A percentile compares a stretch with the other conserved stretches of the same genome.
phyloP scores from a whole-genome alignment of 2,329 filamentous ascomycete genomes.

The Ambrosiella xylebori region DNA sequence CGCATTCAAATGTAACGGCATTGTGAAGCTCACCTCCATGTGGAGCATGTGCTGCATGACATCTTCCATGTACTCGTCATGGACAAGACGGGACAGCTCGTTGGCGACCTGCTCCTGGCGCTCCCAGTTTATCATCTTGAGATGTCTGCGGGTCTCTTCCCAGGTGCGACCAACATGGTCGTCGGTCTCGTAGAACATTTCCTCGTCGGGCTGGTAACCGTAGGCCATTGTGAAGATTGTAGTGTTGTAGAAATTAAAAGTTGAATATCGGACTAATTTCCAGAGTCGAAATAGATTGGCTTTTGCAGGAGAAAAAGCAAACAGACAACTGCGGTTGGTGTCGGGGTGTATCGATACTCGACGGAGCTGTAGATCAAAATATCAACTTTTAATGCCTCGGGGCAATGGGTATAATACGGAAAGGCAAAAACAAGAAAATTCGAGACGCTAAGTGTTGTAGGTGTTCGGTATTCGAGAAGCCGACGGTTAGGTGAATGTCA shows the following conservation, averaged over 20 bases:
- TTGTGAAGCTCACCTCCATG: slow-evolving; percentile 56
- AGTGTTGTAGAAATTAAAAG: background rate
- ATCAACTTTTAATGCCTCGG: background rate
- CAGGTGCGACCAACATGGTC: slow-evolving; percentile 35
- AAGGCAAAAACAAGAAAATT: slow-evolving; percentile 1
- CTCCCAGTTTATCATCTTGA: slow-evolving; percentile 62
- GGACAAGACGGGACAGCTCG: slow-evolving; percentile 69
- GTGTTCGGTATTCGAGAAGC: background rate
- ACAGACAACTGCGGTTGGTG: background rate
- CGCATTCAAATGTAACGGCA: background rate
- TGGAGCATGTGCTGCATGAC: slow-evolving; percentile 84
- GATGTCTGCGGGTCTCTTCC: slow-evolving; percentile 55
- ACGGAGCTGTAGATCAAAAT: no score
- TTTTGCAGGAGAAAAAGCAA: background rate
- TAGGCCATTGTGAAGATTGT: slow-evolving; percentile 26
- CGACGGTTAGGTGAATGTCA: background rate
- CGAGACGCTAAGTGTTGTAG: background rate
- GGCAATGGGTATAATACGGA: slow-evolving; percentile 9
- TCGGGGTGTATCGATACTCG: background rate
- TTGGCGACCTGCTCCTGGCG: slow-evolving; percentile 77
- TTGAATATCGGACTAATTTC: background rate
- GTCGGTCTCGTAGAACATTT: slow-evolving; percentile 35
- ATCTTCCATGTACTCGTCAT: slow-evolving; percentile 86
- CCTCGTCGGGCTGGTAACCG: slow-evolving; percentile 23
- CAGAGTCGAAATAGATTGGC: background rate